Base-by-base conservation (phyloP, 2,329 filamentous ascomycete genomes). In the Colletotrichum sp. region DNA sequence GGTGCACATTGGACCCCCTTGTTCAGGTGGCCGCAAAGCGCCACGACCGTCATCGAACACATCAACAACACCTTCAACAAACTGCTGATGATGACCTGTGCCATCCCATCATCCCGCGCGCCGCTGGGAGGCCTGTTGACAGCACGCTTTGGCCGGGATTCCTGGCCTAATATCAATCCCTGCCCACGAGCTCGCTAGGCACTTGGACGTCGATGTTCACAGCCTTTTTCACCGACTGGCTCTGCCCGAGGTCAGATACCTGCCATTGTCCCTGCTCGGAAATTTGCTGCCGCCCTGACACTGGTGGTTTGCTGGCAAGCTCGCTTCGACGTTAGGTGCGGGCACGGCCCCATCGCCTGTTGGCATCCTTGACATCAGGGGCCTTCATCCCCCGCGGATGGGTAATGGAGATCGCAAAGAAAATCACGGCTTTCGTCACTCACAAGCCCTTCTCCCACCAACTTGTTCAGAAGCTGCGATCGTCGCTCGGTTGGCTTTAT, bases 141-240 rank as follows among this genome's bases (percentile, higher is more conserved):
- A 64, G 63, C 69, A 68, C 69, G 30, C 57, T 69, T 21, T 28
- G 55, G 55, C 63, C 59, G 18, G 30, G 15, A 55, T 57, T 39
- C 69, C 64, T 52, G 66, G 73, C 18, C 59, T 69, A 59, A 73
- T 65, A 64, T 76, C 55, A 64, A 76, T 59, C 73, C 70, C 63
- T 59, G 63, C 44, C 26, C 12, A 24, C 30, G 44, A 57, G 63
- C 13, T 64, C 70, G 70, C 64, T 36, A 39, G 44, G 28, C 63
- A 28, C 69, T 49, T 52, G 18, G 28, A 32, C 60, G 32, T 60
- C 24, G 34, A 72, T 59, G 44, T 63, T 67, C 52, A 52, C 63
- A 72, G 30, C 52, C 59, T 60, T 57, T 57, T 69, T 55, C 44
- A 76, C 57, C 55, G 63, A 76, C 63, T 68, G 55, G 73, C 44